Evolutionary conservation across 1,284 basidiomycete species (phyloP).

Genomic region (Puccinia polysora): DNA sequence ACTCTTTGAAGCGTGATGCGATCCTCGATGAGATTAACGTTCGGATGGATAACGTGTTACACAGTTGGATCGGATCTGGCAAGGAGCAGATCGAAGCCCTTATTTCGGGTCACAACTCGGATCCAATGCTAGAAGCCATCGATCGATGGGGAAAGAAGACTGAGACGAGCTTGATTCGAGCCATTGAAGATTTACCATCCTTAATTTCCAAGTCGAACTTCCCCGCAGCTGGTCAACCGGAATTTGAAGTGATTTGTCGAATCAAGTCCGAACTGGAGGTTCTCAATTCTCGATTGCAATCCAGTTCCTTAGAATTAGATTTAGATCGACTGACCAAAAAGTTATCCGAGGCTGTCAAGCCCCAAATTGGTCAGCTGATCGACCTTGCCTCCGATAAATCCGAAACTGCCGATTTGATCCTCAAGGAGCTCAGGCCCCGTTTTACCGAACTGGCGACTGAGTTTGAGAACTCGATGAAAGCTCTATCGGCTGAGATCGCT

Average conservation of each 20-base stretch:
- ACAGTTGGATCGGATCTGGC: slow-evolving; percentile 3
- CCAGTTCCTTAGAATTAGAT: slow-evolving; percentile 59
- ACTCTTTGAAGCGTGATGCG: slow-evolving; percentile 39
- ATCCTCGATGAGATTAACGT: slow-evolving; percentile 33
- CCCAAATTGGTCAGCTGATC: slow-evolving; percentile 75
- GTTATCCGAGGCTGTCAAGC: slow-evolving; percentile 74
- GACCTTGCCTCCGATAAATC: slow-evolving; percentile 77
- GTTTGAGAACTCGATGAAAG: slow-evolving; percentile 4
- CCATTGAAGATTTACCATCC: slow-evolving; percentile 1
- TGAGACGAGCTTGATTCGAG: slow-evolving; percentile 13
- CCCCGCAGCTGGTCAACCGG: not conserved
- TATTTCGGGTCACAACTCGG: not conserved
- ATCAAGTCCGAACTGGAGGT: not conserved
- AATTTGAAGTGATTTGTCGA: not conserved
- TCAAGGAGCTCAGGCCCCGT: slow-evolving; percentile 66
- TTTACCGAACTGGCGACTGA: slow-evolving; percentile 57
- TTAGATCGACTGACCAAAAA: slow-evolving; percentile 67
- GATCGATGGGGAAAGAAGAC: slow-evolving; percentile 11
- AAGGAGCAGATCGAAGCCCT: slow-evolving; percentile 7
- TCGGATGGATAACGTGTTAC: slow-evolving; percentile 19
- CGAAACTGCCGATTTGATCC: slow-evolving; percentile 72
- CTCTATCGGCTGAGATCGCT: not conserved
- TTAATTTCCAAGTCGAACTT: not conserved
- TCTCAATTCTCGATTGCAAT: not conserved
- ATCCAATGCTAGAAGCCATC: slow-evolving; percentile 11